Evolutionary conservation across 768 basidiomycete species (phyloP).

Genomic region (Daedalea quercina): DNA sequence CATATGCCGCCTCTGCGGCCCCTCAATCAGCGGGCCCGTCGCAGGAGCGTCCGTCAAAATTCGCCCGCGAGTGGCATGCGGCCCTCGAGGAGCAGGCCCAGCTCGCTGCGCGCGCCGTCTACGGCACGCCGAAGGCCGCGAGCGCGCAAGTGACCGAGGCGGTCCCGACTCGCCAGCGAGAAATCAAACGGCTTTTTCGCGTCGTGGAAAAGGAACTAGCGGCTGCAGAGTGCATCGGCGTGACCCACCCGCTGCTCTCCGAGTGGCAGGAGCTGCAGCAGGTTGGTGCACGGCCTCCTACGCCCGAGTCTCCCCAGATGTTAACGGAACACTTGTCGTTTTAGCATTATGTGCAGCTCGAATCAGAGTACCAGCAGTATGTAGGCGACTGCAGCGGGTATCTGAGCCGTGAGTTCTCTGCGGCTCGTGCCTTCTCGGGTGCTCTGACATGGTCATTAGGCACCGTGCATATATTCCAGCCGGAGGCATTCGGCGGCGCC

Average conservation of each 20-base stretch:
- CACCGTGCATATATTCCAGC: not conserved
- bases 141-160: not conserved
- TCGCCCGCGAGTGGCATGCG: not conserved
- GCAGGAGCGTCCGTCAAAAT: not conserved
- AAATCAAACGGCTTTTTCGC: not conserved
- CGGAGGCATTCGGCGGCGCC: not conserved
- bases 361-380: not conserved
- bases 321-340: not conserved
- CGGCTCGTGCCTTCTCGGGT: not conserved
- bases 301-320: too few species aligned
- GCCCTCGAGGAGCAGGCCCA: not conserved
- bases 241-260: not conserved
- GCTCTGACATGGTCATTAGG: not conserved
- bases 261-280: not conserved
- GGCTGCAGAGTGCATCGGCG: not conserved
- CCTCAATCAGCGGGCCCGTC: not conserved
- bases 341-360: not conserved
- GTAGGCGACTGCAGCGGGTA: not conserved
- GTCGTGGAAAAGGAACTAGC: not conserved
- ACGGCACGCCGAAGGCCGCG: not conserved
- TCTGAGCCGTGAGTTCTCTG: not conserved
- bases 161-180: not conserved
- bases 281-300: not conserved
- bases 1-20: not conserved
- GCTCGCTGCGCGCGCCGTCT: not conserved